Evolutionary conservation across 2,329 filamentous ascomycete genomes (phyloP), one percentile per base, ranked within the genome.

Genomic region (Aureobasidium sp.): DNA sequence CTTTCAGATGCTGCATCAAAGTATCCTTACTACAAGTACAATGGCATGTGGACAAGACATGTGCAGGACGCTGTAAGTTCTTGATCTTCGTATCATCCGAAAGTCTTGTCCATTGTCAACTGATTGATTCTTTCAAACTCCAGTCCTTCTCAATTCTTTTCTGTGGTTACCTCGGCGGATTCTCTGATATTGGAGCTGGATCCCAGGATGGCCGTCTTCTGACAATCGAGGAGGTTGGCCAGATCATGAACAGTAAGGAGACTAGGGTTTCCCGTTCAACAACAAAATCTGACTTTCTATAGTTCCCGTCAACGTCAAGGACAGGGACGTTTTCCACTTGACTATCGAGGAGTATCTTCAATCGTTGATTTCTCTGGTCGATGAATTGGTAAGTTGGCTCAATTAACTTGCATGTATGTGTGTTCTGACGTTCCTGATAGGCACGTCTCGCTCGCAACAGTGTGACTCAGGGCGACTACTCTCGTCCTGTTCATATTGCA

Each of bases 11-110:
- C 90, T 60, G 91, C 92, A 2, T 92, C 91, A 30, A 83, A 89
- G 72, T 88, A 95, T 70, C 93, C 94, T 0, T 99, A 97, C 80
- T 99, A 97, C 85, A 97, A 96, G 83, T 97, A 95, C 79, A 97
- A 97, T 75, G 79, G 81, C 62, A 85, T 91, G 73, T 99, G 94
- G 94, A 83, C 86, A 32, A 85, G 90, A 63, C 85, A 89, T 69
- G 78, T 97, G 60, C 93, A 97, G 75, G 90, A 90, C 73, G 84
- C 90, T 48, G 84, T 83, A 82, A 81, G 77, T 79, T 75, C 13
- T 10, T 47, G 7, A 13, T 4, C 30, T 44, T 42, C 16, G 10
- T 45, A 32, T 21, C 9, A 9, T 21, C 32, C 34, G 7, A 34
- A 16, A 29, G 32, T 27, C 15, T 16, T 45, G 10, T 39, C 30